phyloP scores from a whole-genome alignment of 768 basidiomycete genomes.

The Auriscalpium orientale region DNA sequence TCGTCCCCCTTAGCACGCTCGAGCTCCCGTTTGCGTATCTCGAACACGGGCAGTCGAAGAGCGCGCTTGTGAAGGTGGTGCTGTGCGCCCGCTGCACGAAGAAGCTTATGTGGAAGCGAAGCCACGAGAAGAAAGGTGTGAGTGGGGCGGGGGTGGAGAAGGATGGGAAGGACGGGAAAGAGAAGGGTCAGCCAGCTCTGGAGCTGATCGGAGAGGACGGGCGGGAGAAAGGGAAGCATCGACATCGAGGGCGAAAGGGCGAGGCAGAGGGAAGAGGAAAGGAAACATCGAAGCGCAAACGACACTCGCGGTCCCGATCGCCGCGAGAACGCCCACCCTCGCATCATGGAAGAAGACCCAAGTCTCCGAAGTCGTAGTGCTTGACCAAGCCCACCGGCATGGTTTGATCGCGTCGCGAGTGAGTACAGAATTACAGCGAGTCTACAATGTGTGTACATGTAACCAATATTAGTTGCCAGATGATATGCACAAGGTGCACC shows the following conservation, averaged over 20 bases:
- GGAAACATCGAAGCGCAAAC: background rate
- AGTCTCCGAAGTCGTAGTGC: constrained; percentile 21
- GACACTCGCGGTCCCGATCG: constrained; percentile 12
- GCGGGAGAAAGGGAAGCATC: background rate
- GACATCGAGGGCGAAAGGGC: background rate
- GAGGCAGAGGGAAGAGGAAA: too few relatives aligned
- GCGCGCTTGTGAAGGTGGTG: constrained; percentile 86
- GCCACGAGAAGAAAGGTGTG: constrained; percentile 44
- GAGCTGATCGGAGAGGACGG: background rate
- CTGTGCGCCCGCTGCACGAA: constrained; percentile 70
- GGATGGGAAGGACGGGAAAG: background rate
- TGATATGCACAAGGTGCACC: background rate
- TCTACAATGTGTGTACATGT: too few relatives aligned
- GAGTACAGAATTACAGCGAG: too few relatives aligned
- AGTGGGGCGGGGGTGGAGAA: background rate
- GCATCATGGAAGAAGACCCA: constrained; percentile 39
- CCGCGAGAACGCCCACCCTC: constrained; percentile 10
- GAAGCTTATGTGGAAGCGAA: constrained; percentile 84
- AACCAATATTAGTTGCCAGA: background rate
- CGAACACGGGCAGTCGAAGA: constrained; percentile 68
- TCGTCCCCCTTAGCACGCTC: constrained; percentile 50
- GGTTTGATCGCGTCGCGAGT: too few relatives aligned
- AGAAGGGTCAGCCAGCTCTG: background rate
- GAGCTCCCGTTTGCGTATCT: constrained; percentile 88
- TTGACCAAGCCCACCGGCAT: too few relatives aligned